Percentiles rank a stretch among this genome's conserved stretches.
Conservation (phyloP, 2,329 filamentous ascomycete species). For the Xylaria sp. region DNA sequence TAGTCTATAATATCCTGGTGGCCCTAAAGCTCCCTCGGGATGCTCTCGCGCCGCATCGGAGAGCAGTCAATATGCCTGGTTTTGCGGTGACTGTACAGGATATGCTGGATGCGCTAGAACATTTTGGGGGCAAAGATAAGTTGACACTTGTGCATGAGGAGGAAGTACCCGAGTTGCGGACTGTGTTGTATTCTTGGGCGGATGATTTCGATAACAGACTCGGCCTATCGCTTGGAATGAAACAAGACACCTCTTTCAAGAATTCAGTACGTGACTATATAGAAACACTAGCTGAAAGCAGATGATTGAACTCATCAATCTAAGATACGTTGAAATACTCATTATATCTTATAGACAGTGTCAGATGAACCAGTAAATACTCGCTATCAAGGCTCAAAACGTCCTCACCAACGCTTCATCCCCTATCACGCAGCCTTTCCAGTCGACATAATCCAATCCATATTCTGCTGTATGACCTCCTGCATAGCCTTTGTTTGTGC, state of each 20-base stretch:
- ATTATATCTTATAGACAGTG: too few relatives aligned
- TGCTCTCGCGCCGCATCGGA: slow-evolving; percentile 17
- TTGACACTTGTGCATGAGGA: slow-evolving; percentile 12
- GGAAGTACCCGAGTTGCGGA: slow-evolving; percentile 10
- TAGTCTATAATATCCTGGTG: slow-evolving; percentile 13
- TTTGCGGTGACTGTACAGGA: slow-evolving; percentile 21
- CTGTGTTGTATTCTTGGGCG: slow-evolving; percentile 16
- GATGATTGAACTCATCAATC: not conserved
- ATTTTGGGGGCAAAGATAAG: slow-evolving; percentile 12
- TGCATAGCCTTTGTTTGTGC: slow-evolving; percentile 22
- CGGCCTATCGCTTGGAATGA: slow-evolving; percentile 16
- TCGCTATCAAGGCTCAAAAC: not conserved
- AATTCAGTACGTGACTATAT: slow-evolving; percentile 19
- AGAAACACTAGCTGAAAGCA: slow-evolving; percentile 10
- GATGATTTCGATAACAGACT: slow-evolving; percentile 19
- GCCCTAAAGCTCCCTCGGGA: slow-evolving; percentile 17
- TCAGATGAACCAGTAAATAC: not conserved
- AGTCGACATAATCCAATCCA: slow-evolving; percentile 24
- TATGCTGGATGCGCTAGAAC: slow-evolving; percentile 17
- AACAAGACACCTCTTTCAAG: slow-evolving; percentile 20
- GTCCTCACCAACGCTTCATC: not conserved
- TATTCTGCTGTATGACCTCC: slow-evolving; percentile 23
- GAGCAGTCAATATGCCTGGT: slow-evolving; percentile 21
- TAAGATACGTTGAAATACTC: not conserved
- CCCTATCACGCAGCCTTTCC: slow-evolving; percentile 14